Base-by-base conservation (phyloP, 2,329 filamentous ascomycete species). In the Ascochyta lentis region DNA sequence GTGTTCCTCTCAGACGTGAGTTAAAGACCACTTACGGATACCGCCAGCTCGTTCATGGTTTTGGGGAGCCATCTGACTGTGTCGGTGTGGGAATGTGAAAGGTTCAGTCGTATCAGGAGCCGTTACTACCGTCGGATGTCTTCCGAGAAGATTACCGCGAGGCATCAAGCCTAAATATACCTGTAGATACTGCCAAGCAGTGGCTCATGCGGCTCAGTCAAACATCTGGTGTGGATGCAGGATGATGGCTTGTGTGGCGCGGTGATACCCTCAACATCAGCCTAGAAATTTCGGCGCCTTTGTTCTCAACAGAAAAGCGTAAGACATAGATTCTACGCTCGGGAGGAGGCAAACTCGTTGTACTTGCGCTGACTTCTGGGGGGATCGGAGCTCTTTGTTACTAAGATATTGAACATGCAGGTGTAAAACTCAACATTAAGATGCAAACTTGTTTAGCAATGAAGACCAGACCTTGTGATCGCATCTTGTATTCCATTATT, bases 171-270 rank as follows among this genome's bases (percentile, higher is more conserved):
- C 10, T 23, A 12, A 9, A 46, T 46, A 46, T 55, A 46, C 19
- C 34, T 34, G 19, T 39, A 8, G 19, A 19, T 7, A 15, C 4
- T 13, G 31, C 29, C 19, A 38, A 22, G 10, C 10, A 15, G 53
- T 56, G 53, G 53, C 53, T 56, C 8, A 50, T 47, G 47, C 53
- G 47, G 53, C 47, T 38, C 47, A 51, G 42, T 44, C 45, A 45
- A 54, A 26, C 35, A 9, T 15, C 1, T 38, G 29, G 13, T n/a
- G 15, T 9, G 19, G 16, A 49, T 35, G 35, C 40, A n/a, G 29
- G 44, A 10, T 40, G 35, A 45, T 45, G 35, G 52, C 41, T 45
- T 10, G 19, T 37, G 53, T 42, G 53, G 53, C 53, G 42, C 27
- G n/a, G 53, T n/a, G 7, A 6, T 9, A 43, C 53, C 53, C 33